Evolutionary conservation across 2,329 filamentous ascomycete genomes (phyloP).

Genomic region (Coniochaeta sp.): DNA sequence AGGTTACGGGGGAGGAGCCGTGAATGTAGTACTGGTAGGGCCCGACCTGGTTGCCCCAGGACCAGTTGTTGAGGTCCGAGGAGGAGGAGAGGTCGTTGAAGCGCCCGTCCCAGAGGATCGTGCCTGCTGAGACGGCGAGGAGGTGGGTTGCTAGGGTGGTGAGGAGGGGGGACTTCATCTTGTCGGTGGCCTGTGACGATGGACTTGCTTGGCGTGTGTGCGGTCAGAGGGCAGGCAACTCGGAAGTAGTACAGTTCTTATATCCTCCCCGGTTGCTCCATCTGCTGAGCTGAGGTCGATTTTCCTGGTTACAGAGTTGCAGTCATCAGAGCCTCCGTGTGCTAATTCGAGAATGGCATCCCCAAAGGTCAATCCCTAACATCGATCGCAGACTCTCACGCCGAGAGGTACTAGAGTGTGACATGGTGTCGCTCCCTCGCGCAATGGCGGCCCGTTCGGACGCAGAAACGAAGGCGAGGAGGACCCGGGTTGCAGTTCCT

Average conservation of each 20-base stretch:
- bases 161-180: conserved; percentile 16
- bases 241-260: background rate
- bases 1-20: conserved; percentile 41
- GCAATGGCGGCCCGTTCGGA: conserved; percentile 2
- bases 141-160: conserved; percentile 10
- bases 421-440: background rate
- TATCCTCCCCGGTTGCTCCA: background rate
- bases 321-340: background rate
- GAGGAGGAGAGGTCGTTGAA: conserved; percentile 47
- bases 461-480: background rate
- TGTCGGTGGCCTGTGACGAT: background rate
- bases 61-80: conserved; percentile 50
- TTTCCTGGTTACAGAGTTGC: background rate
- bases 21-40: conserved; percentile 69
- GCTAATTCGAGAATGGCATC: background rate
- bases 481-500: conserved; percentile 3
- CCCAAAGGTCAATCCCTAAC: background rate
- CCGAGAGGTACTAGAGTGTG: background rate
- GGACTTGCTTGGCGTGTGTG: background rate
- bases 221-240: background rate
- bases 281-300: background rate
- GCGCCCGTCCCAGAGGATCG: conserved; percentile 53
- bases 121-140: conserved; percentile 27
- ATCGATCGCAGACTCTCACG: background rate
- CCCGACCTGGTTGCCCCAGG: conserved; percentile 54